Percentiles rank a stretch among this genome's conserved stretches.
Evolutionary conservation across 2,329 filamentous ascomycete genomes (phyloP).

Genomic region (Rhynchosporium agropyri): DNA sequence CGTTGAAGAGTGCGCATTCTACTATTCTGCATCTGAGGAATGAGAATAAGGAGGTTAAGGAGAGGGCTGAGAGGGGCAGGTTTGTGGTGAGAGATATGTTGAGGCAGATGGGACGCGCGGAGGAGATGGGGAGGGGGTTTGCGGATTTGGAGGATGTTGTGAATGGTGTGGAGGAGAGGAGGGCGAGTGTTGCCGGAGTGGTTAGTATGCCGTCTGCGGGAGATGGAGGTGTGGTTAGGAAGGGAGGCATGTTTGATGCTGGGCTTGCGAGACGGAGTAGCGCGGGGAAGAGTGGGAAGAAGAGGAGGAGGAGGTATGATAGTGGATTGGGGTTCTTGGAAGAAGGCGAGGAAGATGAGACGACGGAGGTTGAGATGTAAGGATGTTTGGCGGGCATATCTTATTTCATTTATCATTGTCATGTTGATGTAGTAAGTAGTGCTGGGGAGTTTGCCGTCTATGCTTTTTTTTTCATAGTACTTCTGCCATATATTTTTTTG

Average conservation of each 20-base stretch:
- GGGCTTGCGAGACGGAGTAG: conserved; percentile 35
- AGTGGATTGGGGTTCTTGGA: conserved; percentile 59
- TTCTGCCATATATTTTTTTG: not conserved
- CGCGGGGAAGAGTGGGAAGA: conserved; percentile 40
- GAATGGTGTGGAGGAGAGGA: conserved; percentile 13
- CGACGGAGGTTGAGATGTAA: conserved; percentile 11
- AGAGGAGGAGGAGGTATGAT: conserved; percentile 54
- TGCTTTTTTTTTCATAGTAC: too few species aligned
- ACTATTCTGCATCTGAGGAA: conserved; percentile 50
- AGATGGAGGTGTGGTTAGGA: conserved; percentile 21
- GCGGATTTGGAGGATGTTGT: conserved; percentile 37
- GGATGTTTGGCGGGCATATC: not conserved
- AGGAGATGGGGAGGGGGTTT: conserved; percentile 52
- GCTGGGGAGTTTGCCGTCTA: not conserved
- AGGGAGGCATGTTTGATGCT: conserved; percentile 33
- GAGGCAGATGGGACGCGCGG: conserved; percentile 53
- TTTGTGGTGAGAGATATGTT: conserved; percentile 54
- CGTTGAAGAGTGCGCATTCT: conserved; percentile 52
- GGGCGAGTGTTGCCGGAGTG: not conserved
- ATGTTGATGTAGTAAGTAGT: not conserved
- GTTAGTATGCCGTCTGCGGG: not conserved
- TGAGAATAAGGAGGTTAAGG: conserved; percentile 51
- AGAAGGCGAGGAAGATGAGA: conserved; percentile 45
- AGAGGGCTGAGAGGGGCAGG: conserved; percentile 52
- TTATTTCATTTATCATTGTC: not conserved